Evolutionary conservation across 176 grass and related monocot genomes (phyloP), one percentile per base, ranked within the genome.

Genomic region (Aegilops longissima): DNA sequence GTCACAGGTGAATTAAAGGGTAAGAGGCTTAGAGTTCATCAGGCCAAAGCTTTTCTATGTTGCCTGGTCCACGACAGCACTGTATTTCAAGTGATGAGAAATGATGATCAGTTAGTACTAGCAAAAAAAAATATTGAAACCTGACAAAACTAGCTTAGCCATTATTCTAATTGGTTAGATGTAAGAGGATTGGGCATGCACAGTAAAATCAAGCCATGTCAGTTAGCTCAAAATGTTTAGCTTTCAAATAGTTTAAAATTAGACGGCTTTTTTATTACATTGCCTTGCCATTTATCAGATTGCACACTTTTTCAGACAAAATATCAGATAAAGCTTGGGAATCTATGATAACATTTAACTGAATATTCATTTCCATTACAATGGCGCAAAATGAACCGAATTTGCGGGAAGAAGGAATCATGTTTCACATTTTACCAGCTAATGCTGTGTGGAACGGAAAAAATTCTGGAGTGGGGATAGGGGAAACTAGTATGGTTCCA

Each of bases 251-350:
- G 29, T 61, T 70, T 83, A 68, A 68, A 83, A 72, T 61, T 29
- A 8, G 11, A 9, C 56, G n/a, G 0, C 10, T n/a, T 3, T 38
- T 35, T 52, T 38, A 12, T 45, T 45, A 38, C 7, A 64, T 61
- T 24, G 4, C 38, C 74, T 70, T 72, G 54, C 54, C 29, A 84
- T 82, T 65, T 49, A 42, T n/a, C 6, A 85, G 11, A 30, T 40
- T 59, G 33, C 20, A 70, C 20, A 71, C 2, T 20, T 75, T 30
- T 72, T 42, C 21, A 34, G 21, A 13, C 42, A 31, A 14, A 31
- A 6, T 29, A 88, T 79, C 56, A 80, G 40, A 73, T 8, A 67
- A 88, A 77, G 14, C 47, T 69, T 88, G 62, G 61, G 27, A 52
- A 77, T 68, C 66, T 61, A 24, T 78, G 8, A 54, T 3, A 77